Evolutionary conservation across 2,329 filamentous ascomycete species (phyloP).

Genomic region (Penicillium glabrum): DNA sequence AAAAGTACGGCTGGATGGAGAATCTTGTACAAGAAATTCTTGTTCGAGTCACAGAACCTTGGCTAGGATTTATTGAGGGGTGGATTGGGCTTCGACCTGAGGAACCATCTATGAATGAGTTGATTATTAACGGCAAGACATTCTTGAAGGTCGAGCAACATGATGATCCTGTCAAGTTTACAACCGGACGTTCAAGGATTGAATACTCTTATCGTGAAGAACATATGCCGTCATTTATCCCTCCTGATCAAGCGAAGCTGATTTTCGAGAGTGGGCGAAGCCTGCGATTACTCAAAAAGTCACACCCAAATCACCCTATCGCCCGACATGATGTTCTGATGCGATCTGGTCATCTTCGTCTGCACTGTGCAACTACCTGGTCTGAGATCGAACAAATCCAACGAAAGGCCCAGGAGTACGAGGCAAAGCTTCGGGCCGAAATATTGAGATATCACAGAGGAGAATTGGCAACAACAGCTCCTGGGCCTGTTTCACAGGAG

Average conservation of each 20-base stretch:
- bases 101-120: slow-evolving; percentile 50
- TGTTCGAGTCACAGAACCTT: slow-evolving; percentile 62
- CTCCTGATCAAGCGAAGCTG: slow-evolving; percentile 64
- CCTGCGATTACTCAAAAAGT: slow-evolving; percentile 67
- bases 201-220: slow-evolving; percentile 55
- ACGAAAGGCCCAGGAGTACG: slow-evolving; percentile 52
- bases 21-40: slow-evolving; percentile 68
- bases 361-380: slow-evolving; percentile 74
- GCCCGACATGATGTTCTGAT: slow-evolving; percentile 52
- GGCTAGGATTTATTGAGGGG: slow-evolving; percentile 66
- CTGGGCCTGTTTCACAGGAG: background rate
- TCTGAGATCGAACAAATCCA: slow-evolving; percentile 65
- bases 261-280: slow-evolving; percentile 82
- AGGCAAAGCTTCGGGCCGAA: slow-evolving; percentile 36
- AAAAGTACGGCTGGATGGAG: slow-evolving; percentile 61
- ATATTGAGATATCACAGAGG: slow-evolving; percentile 38
- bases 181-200: slow-evolving; percentile 60
- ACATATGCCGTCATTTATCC: slow-evolving; percentile 71
- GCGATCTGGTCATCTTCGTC: slow-evolving; percentile 53
- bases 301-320: slow-evolving; percentile 71
- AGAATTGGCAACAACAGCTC: slow-evolving; percentile 24
- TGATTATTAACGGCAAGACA: slow-evolving; percentile 54
- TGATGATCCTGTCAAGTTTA: slow-evolving; percentile 61
- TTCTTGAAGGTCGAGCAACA: slow-evolving; percentile 63
- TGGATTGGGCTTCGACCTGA: slow-evolving; percentile 72